Base-by-base conservation (phyloP, 2,329 filamentous ascomycete genomes). In the Clarireedia monteithiana region DNA sequence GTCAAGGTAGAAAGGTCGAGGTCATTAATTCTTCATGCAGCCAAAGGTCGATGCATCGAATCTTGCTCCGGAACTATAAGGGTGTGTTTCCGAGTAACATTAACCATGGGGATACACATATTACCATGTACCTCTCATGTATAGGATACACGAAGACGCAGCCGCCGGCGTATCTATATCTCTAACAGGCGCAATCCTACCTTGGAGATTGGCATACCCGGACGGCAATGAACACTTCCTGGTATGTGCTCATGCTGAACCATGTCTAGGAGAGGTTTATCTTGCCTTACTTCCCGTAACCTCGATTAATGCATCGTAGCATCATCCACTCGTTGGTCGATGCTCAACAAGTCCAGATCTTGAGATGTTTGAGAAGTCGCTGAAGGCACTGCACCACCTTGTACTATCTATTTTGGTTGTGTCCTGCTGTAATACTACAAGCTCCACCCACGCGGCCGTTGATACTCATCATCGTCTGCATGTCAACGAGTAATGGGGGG, bases 1-100 rank as follows among this genome's bases (percentile, higher is more conserved):
- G 26, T 27, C 26, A 5, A 27, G 26, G 26, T 27, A 5, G 6
- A 27, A 27, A 27, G 30, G 30, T 34, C 30, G 30, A 34, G 30
- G 30, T 34, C 30, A 12, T 34, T 34, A 34, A 34, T 34, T 34
- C 10, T 2, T 4, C 10, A 34, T 42, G 40, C 49, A 47, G 40
- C 39, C 39, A 44, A n/a, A 50, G 38, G 47, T 49, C 20, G 46
- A 48, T 53, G 10, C 30, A 34, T 54, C 48, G 55, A 53, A 65
- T 64, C 60, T 62, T 60, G 63, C 61, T 61, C 55, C 65, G 65
- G 65, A 66, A 62, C 64, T 59, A 65, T 30, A 48, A 60, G 23
- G 36, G 48, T 48, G 46, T 56, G 64, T 65, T 64, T 64, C 65
- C 62, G 59, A 63, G 61, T 62, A 57, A 57, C 27, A 34, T 51